These are phyloP conservation scores for Tuber magnatum DNA, from an alignment of 495 filamentous ascomycete genomes.

Conservation along the genomic window DNA sequence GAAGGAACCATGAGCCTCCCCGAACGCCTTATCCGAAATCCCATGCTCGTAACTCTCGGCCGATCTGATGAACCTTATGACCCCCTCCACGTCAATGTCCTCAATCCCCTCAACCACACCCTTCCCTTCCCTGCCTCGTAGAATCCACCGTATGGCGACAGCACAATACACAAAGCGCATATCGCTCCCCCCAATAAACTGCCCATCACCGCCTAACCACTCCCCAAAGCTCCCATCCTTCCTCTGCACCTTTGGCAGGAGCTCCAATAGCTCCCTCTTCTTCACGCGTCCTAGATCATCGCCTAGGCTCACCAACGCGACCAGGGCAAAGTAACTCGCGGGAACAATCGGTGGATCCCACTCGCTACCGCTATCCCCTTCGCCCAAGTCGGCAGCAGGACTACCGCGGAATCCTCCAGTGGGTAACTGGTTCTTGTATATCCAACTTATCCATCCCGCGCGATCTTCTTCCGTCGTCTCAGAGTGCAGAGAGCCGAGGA, in stretches of 20 bases:
- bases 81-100: conserved; percentile 67
- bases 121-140: conserved; percentile 54
- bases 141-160: conserved; percentile 70
- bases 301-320: conserved; percentile 63
- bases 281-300: conserved; percentile 56
- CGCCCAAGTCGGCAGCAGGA: conserved; percentile 56
- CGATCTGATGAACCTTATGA: conserved; percentile 63
- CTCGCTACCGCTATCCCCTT: conserved; percentile 44
- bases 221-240: conserved; percentile 89
- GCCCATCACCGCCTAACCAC: conserved; percentile 53
- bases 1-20: conserved; percentile 82
- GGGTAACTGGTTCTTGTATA: conserved; percentile 67
- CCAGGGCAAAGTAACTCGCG: conserved; percentile 80
- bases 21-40: conserved; percentile 67
- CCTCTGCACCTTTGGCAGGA: conserved; percentile 72
- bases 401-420: conserved; percentile 74
- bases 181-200: conserved; percentile 70
- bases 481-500: conserved; percentile 58
- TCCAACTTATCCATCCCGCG: conserved; percentile 58
- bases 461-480: conserved; percentile 55
- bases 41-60: conserved; percentile 86
- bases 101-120: conserved; percentile 51
- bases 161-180: conserved; percentile 81
- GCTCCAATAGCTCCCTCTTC: conserved; percentile 58
- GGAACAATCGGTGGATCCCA: conserved; percentile 77